These are phyloP conservation scores for Populus nigra DNA, from an alignment of 345 rosid genomes.

Conservation along the genomic window DNA sequence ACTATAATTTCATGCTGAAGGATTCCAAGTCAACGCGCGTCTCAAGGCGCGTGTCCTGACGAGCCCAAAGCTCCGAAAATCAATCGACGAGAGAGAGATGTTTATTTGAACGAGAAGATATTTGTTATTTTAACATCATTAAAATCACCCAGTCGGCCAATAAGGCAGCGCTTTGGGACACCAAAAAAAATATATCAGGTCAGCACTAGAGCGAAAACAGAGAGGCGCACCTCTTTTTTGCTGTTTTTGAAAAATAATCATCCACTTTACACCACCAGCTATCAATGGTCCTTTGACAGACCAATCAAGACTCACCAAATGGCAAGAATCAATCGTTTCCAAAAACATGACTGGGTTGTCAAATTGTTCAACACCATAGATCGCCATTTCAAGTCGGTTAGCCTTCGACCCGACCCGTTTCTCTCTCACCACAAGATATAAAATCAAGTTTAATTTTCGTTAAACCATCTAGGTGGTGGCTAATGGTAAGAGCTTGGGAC, in stretches of 20 bases:
- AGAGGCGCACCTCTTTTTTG: neutral
- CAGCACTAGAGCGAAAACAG: neutral
- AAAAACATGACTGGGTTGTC: neutral
- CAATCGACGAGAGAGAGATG: neutral
- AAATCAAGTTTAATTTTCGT: neutral
- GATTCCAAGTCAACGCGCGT: no score
- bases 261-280: neutral
- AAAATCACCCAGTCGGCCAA: neutral
- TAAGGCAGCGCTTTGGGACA: neutral
- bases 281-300: slow-evolving; percentile 2
- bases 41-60: neutral
- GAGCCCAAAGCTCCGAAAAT: no score
- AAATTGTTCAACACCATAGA: neutral
- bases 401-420: neutral
- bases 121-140: neutral
- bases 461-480: no score
- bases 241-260: neutral
- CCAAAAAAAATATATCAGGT: neutral
- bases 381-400: neutral
- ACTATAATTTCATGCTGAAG: no score
- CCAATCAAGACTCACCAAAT: neutral
- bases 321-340: neutral
- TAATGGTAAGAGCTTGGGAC: no score
- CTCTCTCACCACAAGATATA: neutral
- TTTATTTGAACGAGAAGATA: neutral